These are phyloP conservation scores for Sicyos edulis DNA, from an alignment of 306 rosid species.

Conservation along the genomic window DNA sequence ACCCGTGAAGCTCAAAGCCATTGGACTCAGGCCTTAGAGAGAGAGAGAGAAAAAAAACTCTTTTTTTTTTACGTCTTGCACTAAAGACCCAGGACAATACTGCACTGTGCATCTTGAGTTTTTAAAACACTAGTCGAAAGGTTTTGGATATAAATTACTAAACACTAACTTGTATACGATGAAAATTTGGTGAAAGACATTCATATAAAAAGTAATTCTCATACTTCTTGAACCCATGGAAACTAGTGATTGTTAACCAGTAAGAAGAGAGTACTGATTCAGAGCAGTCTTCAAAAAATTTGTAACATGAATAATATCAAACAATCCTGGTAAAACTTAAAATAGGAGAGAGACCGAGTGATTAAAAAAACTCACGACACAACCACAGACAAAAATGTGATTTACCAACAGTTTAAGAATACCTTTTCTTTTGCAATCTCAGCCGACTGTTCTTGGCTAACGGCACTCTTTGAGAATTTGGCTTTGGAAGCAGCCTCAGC, in stretches of 20 bases:
- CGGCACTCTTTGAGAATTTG: conserved; percentile 50
- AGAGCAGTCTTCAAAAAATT: neutral
- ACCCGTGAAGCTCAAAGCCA: too few relatives aligned
- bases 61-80: too few relatives aligned
- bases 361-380: neutral
- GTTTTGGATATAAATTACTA: too few relatives aligned
- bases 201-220: neutral
- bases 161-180: too few relatives aligned
- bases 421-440: conserved; percentile 93
- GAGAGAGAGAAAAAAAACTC: too few relatives aligned
- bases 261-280: neutral
- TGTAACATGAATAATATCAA: neutral
- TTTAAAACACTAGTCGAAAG: too few relatives aligned
- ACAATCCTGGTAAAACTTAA: neutral
- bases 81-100: too few relatives aligned
- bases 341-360: neutral
- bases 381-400: neutral
- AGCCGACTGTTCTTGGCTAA: conserved; percentile 79
- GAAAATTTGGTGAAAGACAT: neutral
- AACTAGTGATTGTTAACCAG: neutral
- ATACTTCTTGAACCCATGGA: neutral
- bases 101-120: too few relatives aligned
- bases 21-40: too few relatives aligned
- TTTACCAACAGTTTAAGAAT: conserved; percentile 13
- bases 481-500: conserved; percentile 59